Conservation (phyloP, 164 flowering plant genomes). For the Buxus sempervirens region DNA sequence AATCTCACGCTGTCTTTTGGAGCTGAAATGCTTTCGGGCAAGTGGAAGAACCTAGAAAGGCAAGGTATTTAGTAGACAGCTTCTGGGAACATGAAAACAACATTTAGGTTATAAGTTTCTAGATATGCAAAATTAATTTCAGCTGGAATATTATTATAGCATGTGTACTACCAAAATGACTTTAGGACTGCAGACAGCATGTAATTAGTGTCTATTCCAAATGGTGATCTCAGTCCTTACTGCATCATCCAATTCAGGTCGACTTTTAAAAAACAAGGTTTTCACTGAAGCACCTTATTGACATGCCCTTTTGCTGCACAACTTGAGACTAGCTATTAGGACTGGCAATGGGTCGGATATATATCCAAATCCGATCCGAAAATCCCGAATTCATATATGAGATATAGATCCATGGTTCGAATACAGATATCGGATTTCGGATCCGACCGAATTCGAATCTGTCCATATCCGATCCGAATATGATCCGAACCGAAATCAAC, state of each 20-base stretch:
- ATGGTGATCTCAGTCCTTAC: not conserved
- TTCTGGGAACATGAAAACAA: not conserved
- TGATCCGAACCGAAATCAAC: too few species aligned
- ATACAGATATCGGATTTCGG: too few species aligned
- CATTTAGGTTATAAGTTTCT: not conserved
- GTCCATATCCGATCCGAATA: too few species aligned
- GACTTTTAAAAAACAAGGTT: not conserved
- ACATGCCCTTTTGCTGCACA: not conserved
- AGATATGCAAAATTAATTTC: not conserved
- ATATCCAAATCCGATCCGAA: too few species aligned
- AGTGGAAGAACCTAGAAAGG: constrained; percentile 80
- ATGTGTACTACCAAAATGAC: not conserved
- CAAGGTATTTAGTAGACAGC: constrained; percentile 6
- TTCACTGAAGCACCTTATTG: not conserved
- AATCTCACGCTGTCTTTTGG: constrained; percentile 68
- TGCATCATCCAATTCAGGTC: not conserved
- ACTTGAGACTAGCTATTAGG: constrained; percentile 1
- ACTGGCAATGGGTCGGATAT: too few species aligned
- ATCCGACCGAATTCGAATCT: too few species aligned
- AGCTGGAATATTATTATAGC: not conserved
- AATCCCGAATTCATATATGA: too few species aligned
- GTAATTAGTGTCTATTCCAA: not conserved
- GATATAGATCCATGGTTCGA: too few species aligned
- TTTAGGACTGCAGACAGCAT: not conserved
- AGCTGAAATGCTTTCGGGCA: constrained; percentile 70